Conservation (phyloP, 2,329 filamentous ascomycete species). For the Meredithiella fracta region DNA sequence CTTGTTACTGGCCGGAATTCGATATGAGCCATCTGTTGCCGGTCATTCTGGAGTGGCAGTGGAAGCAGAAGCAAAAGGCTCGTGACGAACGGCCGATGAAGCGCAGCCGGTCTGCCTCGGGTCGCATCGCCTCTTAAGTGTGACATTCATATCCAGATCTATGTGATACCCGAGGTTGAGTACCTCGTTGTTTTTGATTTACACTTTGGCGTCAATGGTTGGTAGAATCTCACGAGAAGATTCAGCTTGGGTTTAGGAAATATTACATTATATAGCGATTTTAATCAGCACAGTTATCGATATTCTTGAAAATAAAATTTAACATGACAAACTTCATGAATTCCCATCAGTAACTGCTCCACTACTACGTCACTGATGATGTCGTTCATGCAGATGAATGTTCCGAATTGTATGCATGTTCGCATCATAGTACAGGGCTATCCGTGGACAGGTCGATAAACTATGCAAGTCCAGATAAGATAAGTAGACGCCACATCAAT, state of each 20-base stretch:
- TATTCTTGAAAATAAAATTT: too few species aligned
- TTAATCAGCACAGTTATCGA: not conserved
- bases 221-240: too few species aligned
- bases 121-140: slow-evolving; percentile 10
- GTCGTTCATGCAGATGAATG: too few species aligned
- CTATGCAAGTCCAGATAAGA: not conserved
- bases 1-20: slow-evolving; percentile 92
- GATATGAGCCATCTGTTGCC: slow-evolving; percentile 87
- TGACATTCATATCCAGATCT: not conserved
- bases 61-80: slow-evolving; percentile 42
- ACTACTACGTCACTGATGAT: too few species aligned
- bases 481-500: not conserved
- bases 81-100: slow-evolving; percentile 31
- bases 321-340: too few species aligned
- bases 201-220: not conserved
- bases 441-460: too few species aligned
- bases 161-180: not conserved
- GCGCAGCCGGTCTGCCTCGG: slow-evolving; percentile 17
- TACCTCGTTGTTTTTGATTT: not conserved
- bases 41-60: slow-evolving; percentile 80
- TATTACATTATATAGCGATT: not conserved
- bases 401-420: too few species aligned
- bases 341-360: too few species aligned
- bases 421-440: too few species aligned
- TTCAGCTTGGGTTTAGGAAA: not conserved